A percentile compares a stretch with the other conserved stretches of the same genome.
Evolutionary conservation across 179 eudicot genomes (phyloP).

Genomic region (Nepenthes alata): DNA sequence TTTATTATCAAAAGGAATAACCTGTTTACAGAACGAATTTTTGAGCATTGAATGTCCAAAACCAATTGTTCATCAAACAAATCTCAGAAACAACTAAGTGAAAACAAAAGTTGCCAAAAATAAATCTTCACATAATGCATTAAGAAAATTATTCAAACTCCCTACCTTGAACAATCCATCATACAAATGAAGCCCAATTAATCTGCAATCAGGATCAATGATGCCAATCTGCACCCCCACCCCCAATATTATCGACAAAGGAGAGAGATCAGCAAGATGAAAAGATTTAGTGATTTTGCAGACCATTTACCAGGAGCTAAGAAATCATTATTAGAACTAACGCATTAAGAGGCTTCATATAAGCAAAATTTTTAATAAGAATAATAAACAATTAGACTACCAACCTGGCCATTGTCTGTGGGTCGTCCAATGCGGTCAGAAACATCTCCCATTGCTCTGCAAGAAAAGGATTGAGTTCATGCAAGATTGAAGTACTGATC

Average conservation of each 20-base stretch:
- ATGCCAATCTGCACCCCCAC: conserved; percentile 82
- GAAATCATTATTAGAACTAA: not conserved
- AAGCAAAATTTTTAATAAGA: not conserved
- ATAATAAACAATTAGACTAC: conserved; percentile 5
- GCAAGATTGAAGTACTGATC: not conserved
- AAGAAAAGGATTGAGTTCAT: conserved; percentile 9
- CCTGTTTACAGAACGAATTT: conserved; percentile 27
- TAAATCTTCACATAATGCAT: not conserved
- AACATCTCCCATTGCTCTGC: conserved; percentile 98
- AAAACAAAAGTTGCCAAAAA: not conserved
- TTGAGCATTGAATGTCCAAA: not conserved
- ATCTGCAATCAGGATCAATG: conserved; percentile 97
- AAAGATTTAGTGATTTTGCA: not conserved
- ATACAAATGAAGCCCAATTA: conserved; percentile 91
- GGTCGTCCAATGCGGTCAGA: conserved; percentile 98
- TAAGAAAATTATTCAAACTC: not conserved
- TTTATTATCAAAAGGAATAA: conserved; percentile 88
- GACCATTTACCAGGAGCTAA: not conserved
- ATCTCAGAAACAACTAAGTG: too few relatives aligned
- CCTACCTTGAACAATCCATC: conserved; percentile 91
- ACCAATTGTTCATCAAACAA: too few relatives aligned
- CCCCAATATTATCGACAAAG: conserved; percentile 1
- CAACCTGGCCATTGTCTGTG: conserved; percentile 94
- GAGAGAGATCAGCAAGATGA: conserved; percentile 4
- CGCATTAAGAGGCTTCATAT: not conserved